Evolutionary conservation across 768 basidiomycete genomes (phyloP).

Genomic region (Pleurotus giganteus): DNA sequence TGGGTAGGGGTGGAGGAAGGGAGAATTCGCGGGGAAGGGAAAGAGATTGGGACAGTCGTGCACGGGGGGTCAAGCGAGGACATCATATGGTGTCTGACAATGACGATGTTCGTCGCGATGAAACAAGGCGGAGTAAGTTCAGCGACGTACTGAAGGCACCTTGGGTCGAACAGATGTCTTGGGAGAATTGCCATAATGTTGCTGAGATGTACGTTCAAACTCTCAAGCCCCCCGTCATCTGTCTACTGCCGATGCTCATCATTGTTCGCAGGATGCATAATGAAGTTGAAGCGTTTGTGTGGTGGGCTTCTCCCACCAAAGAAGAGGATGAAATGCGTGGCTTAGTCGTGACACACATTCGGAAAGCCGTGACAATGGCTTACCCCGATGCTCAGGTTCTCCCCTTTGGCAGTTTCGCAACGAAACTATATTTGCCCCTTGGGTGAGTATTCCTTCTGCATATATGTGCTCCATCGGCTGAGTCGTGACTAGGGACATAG

Average conservation of each 20-base stretch:
- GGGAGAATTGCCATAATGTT: constrained; percentile 72
- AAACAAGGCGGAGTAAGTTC: constrained; percentile 50
- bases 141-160: constrained; percentile 58
- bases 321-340: constrained; percentile 84
- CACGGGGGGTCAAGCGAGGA: constrained; percentile 39
- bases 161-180: constrained; percentile 72
- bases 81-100: constrained; percentile 38
- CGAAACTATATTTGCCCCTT: constrained; percentile 87
- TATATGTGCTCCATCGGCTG: not conserved
- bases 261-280: constrained; percentile 63
- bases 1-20: constrained; percentile 11
- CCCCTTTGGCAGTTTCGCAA: constrained; percentile 92
- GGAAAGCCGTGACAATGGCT: constrained; percentile 53
- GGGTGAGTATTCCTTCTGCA: constrained; percentile 56
- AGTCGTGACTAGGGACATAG: constrained; percentile 76
- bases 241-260: constrained; percentile 6
- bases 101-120: constrained; percentile 47
- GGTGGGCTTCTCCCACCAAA: constrained; percentile 84
- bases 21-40: constrained; percentile 14
- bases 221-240: not conserved
- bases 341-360: constrained; percentile 68
- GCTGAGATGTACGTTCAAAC: constrained; percentile 70
- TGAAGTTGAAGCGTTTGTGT: constrained; percentile 83
- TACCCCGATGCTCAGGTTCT: constrained; percentile 81
- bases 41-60: constrained; percentile 15